Evolutionary conservation across 2,329 filamentous ascomycete species (phyloP), one percentile per base, ranked within the genome.

Genomic region (Paramyrothecium sp.): DNA sequence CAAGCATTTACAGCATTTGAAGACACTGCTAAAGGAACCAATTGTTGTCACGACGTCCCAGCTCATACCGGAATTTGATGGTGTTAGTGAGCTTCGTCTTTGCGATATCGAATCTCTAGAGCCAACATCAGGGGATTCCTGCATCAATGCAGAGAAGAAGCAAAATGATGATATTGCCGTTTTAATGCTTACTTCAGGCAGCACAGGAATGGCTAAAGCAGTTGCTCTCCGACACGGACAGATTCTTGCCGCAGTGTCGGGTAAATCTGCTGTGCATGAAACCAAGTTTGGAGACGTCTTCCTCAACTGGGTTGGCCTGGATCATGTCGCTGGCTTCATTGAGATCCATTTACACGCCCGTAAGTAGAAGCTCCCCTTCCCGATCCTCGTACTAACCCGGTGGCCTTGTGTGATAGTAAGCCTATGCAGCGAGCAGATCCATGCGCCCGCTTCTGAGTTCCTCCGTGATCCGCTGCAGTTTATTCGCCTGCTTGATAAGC

Each of bases 181-280:
- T 1, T 65, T 82, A 2, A 80, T 83, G 78, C 67, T 85, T 3
- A 84, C 81, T 1, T 84, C 81, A 1, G 81, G 82, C 3, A 80
- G 75, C 60, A 80, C 78, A 20, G 80, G 81, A 2, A 74, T 76
- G 53, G 69, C 78, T 3, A 85, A 84, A 63, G 81, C 79, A 0
- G 81, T 84, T 1, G 60, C 58, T 1, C 68, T 83, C 1, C 71
- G 65, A 0, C 75, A 82, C 56, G 53, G 58, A 0, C 79, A 83
- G 62, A 61, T 83, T 0, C 51, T 81, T 1, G 61, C 73, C 1
- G 70, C 80, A 0, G 57, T 79, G 11, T 10, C 54, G 2, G 78
- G 77, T 20, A 83, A 83, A 61, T 55, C 52, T 57, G 58, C 30
- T 13, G 67, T 71, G n/a, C 51, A 47, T 17, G 19, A 22, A 11